A percentile compares a stretch with the other conserved stretches of the same genome.
Evolutionary conservation across 352 stramenopile species (phyloP).

Genomic region (Phytophthora sansomeana): DNA sequence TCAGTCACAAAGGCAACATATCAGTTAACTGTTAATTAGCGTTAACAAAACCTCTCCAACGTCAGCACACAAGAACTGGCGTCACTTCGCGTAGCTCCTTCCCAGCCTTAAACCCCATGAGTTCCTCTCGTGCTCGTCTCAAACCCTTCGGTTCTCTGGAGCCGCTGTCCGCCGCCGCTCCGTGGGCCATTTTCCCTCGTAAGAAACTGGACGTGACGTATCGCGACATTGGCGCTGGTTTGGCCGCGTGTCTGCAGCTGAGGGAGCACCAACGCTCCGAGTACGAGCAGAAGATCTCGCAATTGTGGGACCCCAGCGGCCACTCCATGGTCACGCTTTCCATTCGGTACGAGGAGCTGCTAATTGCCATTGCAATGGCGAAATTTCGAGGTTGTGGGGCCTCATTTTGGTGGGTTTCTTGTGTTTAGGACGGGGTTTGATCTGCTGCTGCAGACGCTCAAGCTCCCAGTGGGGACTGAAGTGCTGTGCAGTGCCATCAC

Average conservation of each 20-base stretch:
- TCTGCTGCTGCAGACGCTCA: conserved; percentile 77
- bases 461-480: conserved; percentile 70
- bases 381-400: background rate
- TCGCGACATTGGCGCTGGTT: conserved; percentile 62
- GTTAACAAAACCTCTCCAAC: background rate
- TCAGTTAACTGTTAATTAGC: background rate
- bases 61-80: conserved; percentile 1
- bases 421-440: conserved; percentile 79
- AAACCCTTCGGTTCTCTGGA: conserved; percentile 52
- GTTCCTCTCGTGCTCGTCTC: conserved; percentile 16
- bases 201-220: conserved; percentile 89
- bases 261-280: conserved; percentile 63
- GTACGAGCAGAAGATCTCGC: conserved; percentile 57
- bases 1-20: background rate
- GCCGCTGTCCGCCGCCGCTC: conserved; percentile 58
- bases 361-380: background rate
- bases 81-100: conserved; percentile 25
- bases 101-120: conserved; percentile 23
- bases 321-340: conserved; percentile 77
- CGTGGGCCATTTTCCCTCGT: conserved; percentile 83
- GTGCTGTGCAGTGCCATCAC: conserved; percentile 87
- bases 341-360: conserved; percentile 50
- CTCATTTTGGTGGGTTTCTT: conserved; percentile 3
- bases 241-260: conserved; percentile 66
- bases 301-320: conserved; percentile 64